Evolutionary conservation across 2,329 filamentous ascomycete genomes (phyloP), one percentile per base, ranked within the genome.

Genomic region (Endothia cerciana): DNA sequence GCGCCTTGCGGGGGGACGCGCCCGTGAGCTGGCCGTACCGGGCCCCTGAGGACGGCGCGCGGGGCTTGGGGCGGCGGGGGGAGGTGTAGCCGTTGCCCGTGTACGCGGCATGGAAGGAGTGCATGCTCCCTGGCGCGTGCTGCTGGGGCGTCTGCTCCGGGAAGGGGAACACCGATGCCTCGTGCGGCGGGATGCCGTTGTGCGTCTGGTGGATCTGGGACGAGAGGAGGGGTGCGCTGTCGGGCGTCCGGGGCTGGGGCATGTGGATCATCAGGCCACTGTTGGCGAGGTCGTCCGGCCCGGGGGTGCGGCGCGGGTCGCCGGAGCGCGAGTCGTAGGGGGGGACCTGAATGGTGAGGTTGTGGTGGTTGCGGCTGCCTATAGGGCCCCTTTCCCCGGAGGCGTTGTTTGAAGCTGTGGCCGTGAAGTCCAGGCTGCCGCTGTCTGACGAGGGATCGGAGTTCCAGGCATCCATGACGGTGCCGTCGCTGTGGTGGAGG

Each of bases 21-120:
- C 43, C 41, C 25, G 30, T 11, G 11, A 64, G 67, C 63, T 74
- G 73, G 70, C 77, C 75, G 70, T 86, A 82, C 25, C 83, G 78
- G 19, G 84, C 82, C 2, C 84, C 84, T 0, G 84, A 83, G 1
- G 83, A 86, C 1, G 83, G 84, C 4, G 84, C 85, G 13, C 81
- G 79, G 0, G 85, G 84, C 61, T 82, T 82, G 15, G 81, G 80
- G 40, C 79, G 78, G 38, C 78, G 75, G 40, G 41, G 82, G 13
- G 51, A 28, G 6, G n/a, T 36, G 13, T 47, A 40, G 43, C 45
- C 40, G 15, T 36, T 17, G 13, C 38, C 60, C 40, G 30, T 25
- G 47, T 53, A 65, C 19, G 64, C 28, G 15, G 56, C 56, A n/a
- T 57, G 56, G 61, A 60, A 57, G 13, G 65, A 25, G 65, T 60